Base-by-base conservation (phyloP, 208 protist genomes). In the Trypanosoma scelopori region DNA sequence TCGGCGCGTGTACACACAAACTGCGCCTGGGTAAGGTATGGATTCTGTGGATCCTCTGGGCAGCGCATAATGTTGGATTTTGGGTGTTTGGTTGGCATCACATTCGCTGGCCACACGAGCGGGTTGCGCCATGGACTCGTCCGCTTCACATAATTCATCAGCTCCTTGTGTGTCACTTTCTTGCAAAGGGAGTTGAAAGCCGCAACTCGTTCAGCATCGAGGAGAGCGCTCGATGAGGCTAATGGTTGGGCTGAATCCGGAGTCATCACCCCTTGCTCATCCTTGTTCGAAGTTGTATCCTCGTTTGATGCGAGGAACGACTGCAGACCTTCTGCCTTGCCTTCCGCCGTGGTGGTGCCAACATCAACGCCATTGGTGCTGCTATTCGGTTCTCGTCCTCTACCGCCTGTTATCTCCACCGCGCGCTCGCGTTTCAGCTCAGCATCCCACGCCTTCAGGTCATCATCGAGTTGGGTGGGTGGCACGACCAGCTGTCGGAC, bases 71-170 rank as follows among this genome's bases (percentile, higher is more conserved):
- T 85, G 74, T 95, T 95, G 16, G 78, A 30, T 52, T 87, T 89
- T 15, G 85, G 85, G 64, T 92, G 83, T 55, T 92, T 91, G 0
- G 90, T 93, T 30, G 90, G 90, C n/a, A 95, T 35, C 3, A 93
- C 85, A 52, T 93, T 78, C 3, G 46, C 12, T 0, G 90, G 90
- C 87, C 90, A 95, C 27, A 79, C 42, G 16, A 95, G 69, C 15
- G 90, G 87, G 55, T 95, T 93, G 18, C 90, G 82, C 87, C 90
- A 95, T n/a, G 90, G 90, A 65, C 87, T 93, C 1, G 90, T 95
- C 35, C 82, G 64, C 16, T 74, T 25, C 23, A 95, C 76, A 64
- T 91, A 93, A 7, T 69, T 64, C 56, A 92, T 72, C 4, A 93
- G 71, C 0, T n/a, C 59, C 37, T 42, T 69, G 56, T 95, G 93